These are phyloP conservation scores for Xylaria digitata DNA, from an alignment of 2,329 filamentous ascomycete species.

Conservation along the genomic window DNA sequence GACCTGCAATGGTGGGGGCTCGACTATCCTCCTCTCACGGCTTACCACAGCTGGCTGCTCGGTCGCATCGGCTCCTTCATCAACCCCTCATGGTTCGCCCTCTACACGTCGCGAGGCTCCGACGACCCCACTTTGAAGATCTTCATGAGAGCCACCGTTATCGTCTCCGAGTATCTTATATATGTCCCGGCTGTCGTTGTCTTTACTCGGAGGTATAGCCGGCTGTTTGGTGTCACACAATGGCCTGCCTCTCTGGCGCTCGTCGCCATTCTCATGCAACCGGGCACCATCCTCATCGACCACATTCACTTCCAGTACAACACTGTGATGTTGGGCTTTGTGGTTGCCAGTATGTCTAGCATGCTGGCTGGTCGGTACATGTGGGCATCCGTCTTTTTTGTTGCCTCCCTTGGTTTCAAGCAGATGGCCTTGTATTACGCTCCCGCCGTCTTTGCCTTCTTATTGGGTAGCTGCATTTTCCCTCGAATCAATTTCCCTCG, in stretches of 20 bases:
- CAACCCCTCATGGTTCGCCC: slow-evolving; percentile 86
- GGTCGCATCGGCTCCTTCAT: slow-evolving; percentile 86
- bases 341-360: slow-evolving; percentile 87
- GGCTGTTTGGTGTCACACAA: slow-evolving; percentile 77
- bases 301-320: slow-evolving; percentile 93
- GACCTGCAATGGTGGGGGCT: slow-evolving; percentile 97
- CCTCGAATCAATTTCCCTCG: slow-evolving; percentile 75
- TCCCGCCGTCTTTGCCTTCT: slow-evolving; percentile 89
- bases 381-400: slow-evolving; percentile 94
- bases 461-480: slow-evolving; percentile 86
- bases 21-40: slow-evolving; percentile 96
- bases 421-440: slow-evolving; percentile 99
- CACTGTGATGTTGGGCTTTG: slow-evolving; percentile 95
- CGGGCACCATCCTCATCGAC: slow-evolving; percentile 88
- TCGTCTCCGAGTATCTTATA: slow-evolving; percentile 89
- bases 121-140: slow-evolving; percentile 86
- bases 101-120: slow-evolving; percentile 82
- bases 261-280: slow-evolving; percentile 91
- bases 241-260: slow-evolving; percentile 90
- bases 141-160: slow-evolving; percentile 93
- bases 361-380: slow-evolving; percentile 85
- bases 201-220: slow-evolving; percentile 84
- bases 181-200: slow-evolving; percentile 88
- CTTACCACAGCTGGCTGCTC: slow-evolving; percentile 97
- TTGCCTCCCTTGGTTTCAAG: slow-evolving; percentile 94